These are phyloP conservation scores for Phytophthora pisi DNA, from an alignment of 352 stramenopile species.

Conservation along the genomic window DNA sequence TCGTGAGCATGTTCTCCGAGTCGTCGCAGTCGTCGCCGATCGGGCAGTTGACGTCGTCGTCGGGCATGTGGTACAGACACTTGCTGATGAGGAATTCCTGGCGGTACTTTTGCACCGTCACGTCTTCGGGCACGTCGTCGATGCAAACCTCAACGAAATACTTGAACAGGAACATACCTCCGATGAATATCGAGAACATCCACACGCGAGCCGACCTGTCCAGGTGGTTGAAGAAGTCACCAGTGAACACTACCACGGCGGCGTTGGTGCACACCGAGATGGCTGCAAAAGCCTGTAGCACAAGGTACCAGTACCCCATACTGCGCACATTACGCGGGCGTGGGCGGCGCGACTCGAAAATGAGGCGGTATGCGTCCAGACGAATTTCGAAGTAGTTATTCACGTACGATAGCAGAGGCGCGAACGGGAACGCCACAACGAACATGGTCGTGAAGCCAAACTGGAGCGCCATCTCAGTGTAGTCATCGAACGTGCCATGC, in stretches of 20 bases:
- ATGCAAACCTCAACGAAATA: slow-evolving; percentile 77
- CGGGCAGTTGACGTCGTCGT: slow-evolving; percentile 63
- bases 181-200: slow-evolving; percentile 84
- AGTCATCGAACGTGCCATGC: slow-evolving; percentile 92
- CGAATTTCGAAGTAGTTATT: slow-evolving; percentile 95
- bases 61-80: slow-evolving; percentile 83
- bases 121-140: slow-evolving; percentile 72
- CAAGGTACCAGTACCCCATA: slow-evolving; percentile 94
- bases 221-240: slow-evolving; percentile 72
- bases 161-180: slow-evolving; percentile 87
- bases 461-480: slow-evolving; percentile 92
- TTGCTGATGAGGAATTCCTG: slow-evolving; percentile 90
- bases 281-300: slow-evolving; percentile 90
- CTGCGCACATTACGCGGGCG: slow-evolving; percentile 80
- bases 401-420: slow-evolving; percentile 90
- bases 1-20: slow-evolving; percentile 53
- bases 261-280: slow-evolving; percentile 94
- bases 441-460: slow-evolving; percentile 92
- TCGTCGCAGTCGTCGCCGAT: slow-evolving; percentile 41
- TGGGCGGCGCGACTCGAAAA: slow-evolving; percentile 80
- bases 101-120: slow-evolving; percentile 74
- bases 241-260: slow-evolving; percentile 93
- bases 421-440: slow-evolving; percentile 93
- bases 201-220: slow-evolving; percentile 66
- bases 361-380: slow-evolving; percentile 87